Percentiles rank a stretch among this genome's conserved stretches.
Conservation (phyloP, 2,329 filamentous ascomycete species). For the Phoma herbarum region DNA sequence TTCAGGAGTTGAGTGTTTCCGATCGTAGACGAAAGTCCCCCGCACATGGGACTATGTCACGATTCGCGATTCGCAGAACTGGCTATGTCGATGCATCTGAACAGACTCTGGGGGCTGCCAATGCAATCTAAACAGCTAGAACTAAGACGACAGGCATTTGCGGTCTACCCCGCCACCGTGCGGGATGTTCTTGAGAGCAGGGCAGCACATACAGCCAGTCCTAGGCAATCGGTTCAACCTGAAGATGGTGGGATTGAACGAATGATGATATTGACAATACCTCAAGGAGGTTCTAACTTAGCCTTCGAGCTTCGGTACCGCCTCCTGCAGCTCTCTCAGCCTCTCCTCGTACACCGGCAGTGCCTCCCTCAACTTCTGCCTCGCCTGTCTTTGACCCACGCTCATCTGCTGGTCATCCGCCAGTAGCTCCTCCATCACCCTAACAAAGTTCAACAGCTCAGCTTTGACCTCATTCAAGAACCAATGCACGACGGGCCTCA, state of each 20-base stretch:
- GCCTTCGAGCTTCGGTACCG: constrained; percentile 1
- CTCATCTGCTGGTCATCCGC: constrained; percentile 16
- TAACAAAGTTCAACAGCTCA: constrained; percentile 15
- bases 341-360: constrained; percentile 10
- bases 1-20: too few relatives aligned
- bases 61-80: neutral
- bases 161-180: neutral
- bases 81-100: neutral
- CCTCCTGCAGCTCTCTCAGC: constrained; percentile 6
- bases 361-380: constrained; percentile 11
- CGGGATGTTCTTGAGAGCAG: neutral
- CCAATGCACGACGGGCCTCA: constrained; percentile 14
- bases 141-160: too few relatives aligned
- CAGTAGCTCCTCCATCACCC: constrained; percentile 17
- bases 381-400: constrained; percentile 10
- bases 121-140: neutral
- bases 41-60: neutral
- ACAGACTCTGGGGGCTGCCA: neutral
- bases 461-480: constrained; percentile 19
- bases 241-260: too few relatives aligned
- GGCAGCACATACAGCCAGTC: too few relatives aligned
- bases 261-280: too few relatives aligned
- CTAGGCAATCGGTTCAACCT: too few relatives aligned
- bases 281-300: neutral
- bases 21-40: neutral